Percentiles rank a stretch among this genome's conserved stretches.
Evolutionary conservation across 768 basidiomycete genomes (phyloP).

Genomic region (Amanita jacksonii): DNA sequence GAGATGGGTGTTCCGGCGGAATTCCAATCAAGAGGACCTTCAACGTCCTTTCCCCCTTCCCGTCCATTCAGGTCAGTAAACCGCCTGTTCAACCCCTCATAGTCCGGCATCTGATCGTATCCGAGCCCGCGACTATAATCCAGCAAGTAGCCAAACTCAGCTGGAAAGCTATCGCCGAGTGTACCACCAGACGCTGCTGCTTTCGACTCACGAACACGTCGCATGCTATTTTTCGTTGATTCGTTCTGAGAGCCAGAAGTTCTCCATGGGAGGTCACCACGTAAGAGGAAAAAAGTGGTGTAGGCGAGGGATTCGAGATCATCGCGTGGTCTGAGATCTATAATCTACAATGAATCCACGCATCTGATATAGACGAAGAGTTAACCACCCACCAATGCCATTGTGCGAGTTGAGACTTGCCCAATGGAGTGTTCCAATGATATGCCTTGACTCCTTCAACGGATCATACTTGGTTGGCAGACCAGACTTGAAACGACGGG

Average conservation of each 20-base stretch:
- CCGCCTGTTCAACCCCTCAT: conserved; percentile 3
- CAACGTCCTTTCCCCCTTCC: conserved; percentile 4
- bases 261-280: conserved; percentile 11
- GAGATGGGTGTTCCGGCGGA: conserved; percentile 7
- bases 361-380: neutral
- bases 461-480: conserved; percentile 17
- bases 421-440: conserved; percentile 22
- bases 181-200: conserved; percentile 1
- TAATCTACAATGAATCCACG: conserved; percentile 5
- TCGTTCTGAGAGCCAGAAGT: conserved; percentile 1
- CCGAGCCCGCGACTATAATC: conserved; percentile 3
- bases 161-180: neutral
- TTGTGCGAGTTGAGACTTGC: conserved; percentile 24
- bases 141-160: conserved; percentile 5
- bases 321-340: conserved; percentile 11
- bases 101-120: conserved; percentile 5
- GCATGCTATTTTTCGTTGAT: conserved; percentile 4
- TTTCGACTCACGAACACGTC: conserved; percentile 3
- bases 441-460: conserved; percentile 11
- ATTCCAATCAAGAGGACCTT: conserved; percentile 10
- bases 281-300: conserved; percentile 8
- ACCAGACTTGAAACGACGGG: conserved; percentile 14
- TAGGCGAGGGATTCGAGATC: conserved; percentile 13
- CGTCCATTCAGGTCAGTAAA: conserved; percentile 4
- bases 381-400: conserved; percentile 18